These are phyloP conservation scores for Leucoagaricus sp. DNA, from an alignment of 1,284 basidiomycete species.

Conservation along the genomic window DNA sequence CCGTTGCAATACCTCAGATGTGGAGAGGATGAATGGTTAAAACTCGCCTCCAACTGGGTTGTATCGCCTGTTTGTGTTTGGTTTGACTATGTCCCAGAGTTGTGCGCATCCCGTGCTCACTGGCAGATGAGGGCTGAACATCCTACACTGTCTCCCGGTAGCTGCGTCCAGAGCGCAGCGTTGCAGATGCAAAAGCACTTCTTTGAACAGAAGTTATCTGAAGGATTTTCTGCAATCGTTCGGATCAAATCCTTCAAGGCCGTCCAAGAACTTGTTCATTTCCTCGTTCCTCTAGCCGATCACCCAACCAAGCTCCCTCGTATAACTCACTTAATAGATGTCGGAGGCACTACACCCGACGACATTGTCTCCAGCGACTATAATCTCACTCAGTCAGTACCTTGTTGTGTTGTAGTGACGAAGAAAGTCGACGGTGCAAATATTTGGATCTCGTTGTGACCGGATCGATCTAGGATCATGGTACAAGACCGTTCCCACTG, in stretches of 20 bases:
- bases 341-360: constrained; percentile 56
- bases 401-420: constrained; percentile 47
- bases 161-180: constrained; percentile 53
- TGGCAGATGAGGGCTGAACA: constrained; percentile 56
- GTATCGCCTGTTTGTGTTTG: constrained; percentile 48
- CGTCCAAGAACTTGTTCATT: constrained; percentile 45
- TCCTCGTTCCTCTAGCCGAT: constrained; percentile 43
- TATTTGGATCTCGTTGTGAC: constrained; percentile 61
- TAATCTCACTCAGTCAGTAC: constrained; percentile 16
- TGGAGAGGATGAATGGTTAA: constrained; percentile 52
- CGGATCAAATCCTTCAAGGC: constrained; percentile 51
- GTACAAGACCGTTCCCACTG: constrained; percentile 69
- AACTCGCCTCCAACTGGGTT: constrained; percentile 49
- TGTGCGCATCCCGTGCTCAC: constrained; percentile 56
- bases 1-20: constrained; percentile 51
- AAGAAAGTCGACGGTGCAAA: constrained; percentile 72
- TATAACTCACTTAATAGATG: constrained; percentile 57
- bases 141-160: constrained; percentile 58
- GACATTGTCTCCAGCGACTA: constrained; percentile 37
- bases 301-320: constrained; percentile 59
- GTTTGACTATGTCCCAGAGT: constrained; percentile 53
- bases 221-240: constrained; percentile 54
- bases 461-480: constrained; percentile 45
- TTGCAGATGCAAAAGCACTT: constrained; percentile 53
- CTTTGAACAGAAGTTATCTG: constrained; percentile 41